Conservation (phyloP, 345 rosid genomes). For the Heritiera fomes region DNA sequence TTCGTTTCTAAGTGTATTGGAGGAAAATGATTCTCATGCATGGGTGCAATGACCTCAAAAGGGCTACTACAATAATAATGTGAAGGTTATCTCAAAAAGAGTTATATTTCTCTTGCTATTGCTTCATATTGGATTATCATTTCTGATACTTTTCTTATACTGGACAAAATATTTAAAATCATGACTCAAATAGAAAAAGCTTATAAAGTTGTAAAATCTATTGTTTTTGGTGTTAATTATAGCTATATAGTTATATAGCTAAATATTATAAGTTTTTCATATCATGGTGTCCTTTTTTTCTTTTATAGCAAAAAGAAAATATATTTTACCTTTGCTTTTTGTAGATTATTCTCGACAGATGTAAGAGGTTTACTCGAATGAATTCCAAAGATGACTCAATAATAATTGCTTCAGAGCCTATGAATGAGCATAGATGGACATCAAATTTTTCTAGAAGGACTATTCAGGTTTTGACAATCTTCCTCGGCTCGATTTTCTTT, state of each 20-base stretch:
- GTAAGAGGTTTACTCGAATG: conserved; percentile 67
- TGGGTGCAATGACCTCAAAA: conserved; percentile 8
- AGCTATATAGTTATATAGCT: too few species aligned
- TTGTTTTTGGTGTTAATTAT: too few species aligned
- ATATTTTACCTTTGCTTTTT: too few species aligned
- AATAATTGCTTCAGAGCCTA: conserved; percentile 99
- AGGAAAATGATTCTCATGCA: too few species aligned
- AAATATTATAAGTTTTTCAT: too few species aligned
- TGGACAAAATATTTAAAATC: background rate
- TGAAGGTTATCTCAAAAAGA: conserved; percentile 46
- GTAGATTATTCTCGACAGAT: conserved; percentile 44
- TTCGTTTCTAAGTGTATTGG: too few species aligned
- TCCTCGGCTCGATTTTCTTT: background rate
- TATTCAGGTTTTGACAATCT: conserved; percentile 64
- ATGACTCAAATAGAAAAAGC: background rate
- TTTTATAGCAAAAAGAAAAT: too few species aligned
- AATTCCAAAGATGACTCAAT: conserved; percentile 85
- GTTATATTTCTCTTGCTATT: background rate
- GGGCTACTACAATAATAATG: conserved; percentile 76
- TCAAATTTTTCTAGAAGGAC: conserved; percentile 79
- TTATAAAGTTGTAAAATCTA: too few species aligned
- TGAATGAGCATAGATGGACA: conserved; percentile 93
- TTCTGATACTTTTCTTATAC: background rate
- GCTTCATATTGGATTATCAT: background rate
- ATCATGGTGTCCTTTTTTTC: too few species aligned